Evolutionary conservation across 2,329 filamentous ascomycete species (phyloP), one percentile per base, ranked within the genome.

Genomic region (Fusarium veterinarium): DNA sequence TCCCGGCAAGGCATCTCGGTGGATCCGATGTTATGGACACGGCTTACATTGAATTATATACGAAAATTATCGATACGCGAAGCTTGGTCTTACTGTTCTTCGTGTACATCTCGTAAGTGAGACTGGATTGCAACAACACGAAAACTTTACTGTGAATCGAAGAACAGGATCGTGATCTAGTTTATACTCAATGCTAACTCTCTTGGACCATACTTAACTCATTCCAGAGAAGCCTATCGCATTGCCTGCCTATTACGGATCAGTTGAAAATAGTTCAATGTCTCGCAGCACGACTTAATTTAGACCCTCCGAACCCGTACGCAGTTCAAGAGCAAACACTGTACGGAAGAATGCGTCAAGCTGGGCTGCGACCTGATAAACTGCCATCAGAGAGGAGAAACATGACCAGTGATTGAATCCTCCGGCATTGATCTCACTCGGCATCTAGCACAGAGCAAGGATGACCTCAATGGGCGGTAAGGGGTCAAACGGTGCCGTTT

Each of bases 341-440:
- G 70, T 72, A 73, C 41, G 71, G 48, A 62, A 57, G 25, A 51
- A 69, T 64, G 69, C 69, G 64, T 55, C 67, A 51, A 65, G 52
- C 56, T 56, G 56, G 46, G 58, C 38, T 65, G 58, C 67, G 63
- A 33, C 65, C 67, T 25, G n/a, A 46, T 70, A 55, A 53, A 28
- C 14, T 33, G 35, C 35, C 41, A 44, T 40, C 25, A 52, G 38
- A 62, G 55, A 40, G 33, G 33, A 59, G 45, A 35, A 59, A 42
- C 33, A 37, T 23, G 69, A 16, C 56, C 69, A 46, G 53, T 69
- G 60, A 49, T 66, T 65, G 66, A 25, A 59, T 46, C 28, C 41
- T 48, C 63, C 33, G 25, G 38, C 38, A 35, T 33, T 57, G 42
- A 53, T 49, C 52, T 49, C 49, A 45, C n/a, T 46, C 56, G 42